Percentiles rank a stretch among this genome's conserved stretches.
These are phyloP conservation scores for Candida smagusa DNA, from an alignment of 1,139 yeast genomes.

Conservation along the genomic window DNA sequence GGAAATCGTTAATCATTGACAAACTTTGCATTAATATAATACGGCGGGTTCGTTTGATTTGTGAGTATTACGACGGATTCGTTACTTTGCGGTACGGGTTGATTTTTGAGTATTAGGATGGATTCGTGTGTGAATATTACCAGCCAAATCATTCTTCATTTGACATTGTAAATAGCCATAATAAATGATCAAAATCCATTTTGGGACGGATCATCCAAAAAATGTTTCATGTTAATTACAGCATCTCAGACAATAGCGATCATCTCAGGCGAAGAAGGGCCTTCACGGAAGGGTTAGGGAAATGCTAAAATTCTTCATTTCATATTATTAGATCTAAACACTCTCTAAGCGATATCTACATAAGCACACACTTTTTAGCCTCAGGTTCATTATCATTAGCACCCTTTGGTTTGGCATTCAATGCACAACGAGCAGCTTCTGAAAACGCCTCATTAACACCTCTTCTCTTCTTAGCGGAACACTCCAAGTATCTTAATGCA, in stretches of 20 bases:
- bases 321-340: background rate
- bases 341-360: conserved; percentile 19
- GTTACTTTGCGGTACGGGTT: background rate
- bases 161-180: background rate
- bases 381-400: conserved; percentile 52
- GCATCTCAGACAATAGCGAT: too few species aligned
- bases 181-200: background rate
- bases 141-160: too few species aligned
- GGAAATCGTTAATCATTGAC: too few species aligned
- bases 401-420: conserved; percentile 85
- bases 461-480: conserved; percentile 89
- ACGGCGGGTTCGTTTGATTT: too few species aligned
- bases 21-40: too few species aligned
- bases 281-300: too few species aligned
- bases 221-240: background rate
- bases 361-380: conserved; percentile 39
- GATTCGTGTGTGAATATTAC: too few species aligned
- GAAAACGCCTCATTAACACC: conserved; percentile 97
- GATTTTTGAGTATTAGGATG: too few species aligned
- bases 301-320: too few species aligned
- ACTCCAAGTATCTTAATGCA: conserved; percentile 82
- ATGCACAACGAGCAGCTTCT: conserved; percentile 94
- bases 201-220: background rate
- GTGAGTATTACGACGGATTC: background rate
- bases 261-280: too few species aligned